Conservation (phyloP, 768 basidiomycete genomes). For the Amanita muscaria region DNA sequence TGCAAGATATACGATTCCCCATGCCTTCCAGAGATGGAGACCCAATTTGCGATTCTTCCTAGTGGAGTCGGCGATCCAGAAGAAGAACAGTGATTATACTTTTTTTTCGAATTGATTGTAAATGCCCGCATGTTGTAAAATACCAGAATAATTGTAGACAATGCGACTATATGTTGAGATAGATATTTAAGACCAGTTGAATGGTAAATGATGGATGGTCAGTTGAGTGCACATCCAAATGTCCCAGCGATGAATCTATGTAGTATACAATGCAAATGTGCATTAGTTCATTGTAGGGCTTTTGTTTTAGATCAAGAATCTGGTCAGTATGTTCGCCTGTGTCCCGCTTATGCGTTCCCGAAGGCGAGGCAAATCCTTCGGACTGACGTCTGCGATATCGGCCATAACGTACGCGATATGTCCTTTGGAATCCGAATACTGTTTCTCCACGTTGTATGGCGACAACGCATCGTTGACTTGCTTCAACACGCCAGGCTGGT, state of each 20-base stretch:
- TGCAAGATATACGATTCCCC: constrained; percentile 99
- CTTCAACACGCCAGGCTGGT: constrained; percentile 90
- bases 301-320: constrained; percentile 55
- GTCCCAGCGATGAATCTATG: constrained; percentile 15
- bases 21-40: constrained; percentile 94
- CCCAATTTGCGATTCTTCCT: constrained; percentile 85
- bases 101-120: no score
- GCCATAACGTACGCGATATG: constrained; percentile 94
- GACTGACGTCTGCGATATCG: constrained; percentile 88
- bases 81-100: constrained; percentile 57
- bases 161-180: constrained; percentile 16
- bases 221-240: constrained; percentile 28
- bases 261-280: constrained; percentile 26
- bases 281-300: constrained; percentile 1
- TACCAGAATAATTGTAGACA: no score
- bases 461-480: constrained; percentile 91
- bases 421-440: constrained; percentile 96
- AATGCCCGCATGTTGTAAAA: no score
- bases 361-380: constrained; percentile 67
- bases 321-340: constrained; percentile 81
- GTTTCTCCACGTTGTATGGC: constrained; percentile 97
- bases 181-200: constrained; percentile 42
- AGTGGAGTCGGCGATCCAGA: constrained; percentile 94
- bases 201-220: constrained; percentile 23
- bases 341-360: constrained; percentile 73